Conservation (phyloP, 78 protist genomes). For the Creolimax fragrantissima region DNA sequence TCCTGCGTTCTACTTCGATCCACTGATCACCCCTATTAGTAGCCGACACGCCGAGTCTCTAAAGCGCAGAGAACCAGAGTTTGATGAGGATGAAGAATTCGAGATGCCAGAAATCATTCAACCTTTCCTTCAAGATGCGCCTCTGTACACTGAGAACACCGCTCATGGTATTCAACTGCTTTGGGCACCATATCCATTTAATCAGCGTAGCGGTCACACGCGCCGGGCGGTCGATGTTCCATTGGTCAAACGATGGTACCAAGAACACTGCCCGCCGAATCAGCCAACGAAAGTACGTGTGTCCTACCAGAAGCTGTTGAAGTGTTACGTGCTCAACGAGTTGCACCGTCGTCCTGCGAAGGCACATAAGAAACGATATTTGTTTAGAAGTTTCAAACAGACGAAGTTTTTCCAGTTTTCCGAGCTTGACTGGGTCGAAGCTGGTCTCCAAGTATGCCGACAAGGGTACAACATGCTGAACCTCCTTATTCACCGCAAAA, state of each 20-base stretch:
- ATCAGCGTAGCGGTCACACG: slow-evolving; percentile 79
- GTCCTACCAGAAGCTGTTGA: slow-evolving; percentile 95
- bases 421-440: slow-evolving; percentile 99
- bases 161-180: slow-evolving; percentile 82
- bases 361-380: slow-evolving; percentile 69
- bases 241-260: slow-evolving; percentile 88
- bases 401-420: slow-evolving; percentile 97
- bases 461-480: slow-evolving; percentile 99
- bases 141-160: slow-evolving; percentile 80
- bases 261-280: slow-evolving; percentile 89
- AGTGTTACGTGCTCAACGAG: slow-evolving; percentile 85
- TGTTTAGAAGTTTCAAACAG: slow-evolving; percentile 65
- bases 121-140: slow-evolving; percentile 50
- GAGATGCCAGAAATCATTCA: slow-evolving; percentile 48
- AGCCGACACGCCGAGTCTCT: background rate
- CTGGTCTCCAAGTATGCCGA: slow-evolving; percentile 98
- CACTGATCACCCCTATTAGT: slow-evolving; percentile 87
- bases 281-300: slow-evolving; percentile 80
- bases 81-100: slow-evolving; percentile 30
- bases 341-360: slow-evolving; percentile 60
- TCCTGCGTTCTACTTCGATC: slow-evolving; percentile 91
- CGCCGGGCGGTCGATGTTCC: slow-evolving; percentile 93
- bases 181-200: slow-evolving; percentile 97
- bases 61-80: background rate
- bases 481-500: slow-evolving; percentile 96